These are phyloP conservation scores for Colletotrichum sansevieriae DNA, from an alignment of 2,329 filamentous ascomycete genomes.

Conservation along the genomic window DNA sequence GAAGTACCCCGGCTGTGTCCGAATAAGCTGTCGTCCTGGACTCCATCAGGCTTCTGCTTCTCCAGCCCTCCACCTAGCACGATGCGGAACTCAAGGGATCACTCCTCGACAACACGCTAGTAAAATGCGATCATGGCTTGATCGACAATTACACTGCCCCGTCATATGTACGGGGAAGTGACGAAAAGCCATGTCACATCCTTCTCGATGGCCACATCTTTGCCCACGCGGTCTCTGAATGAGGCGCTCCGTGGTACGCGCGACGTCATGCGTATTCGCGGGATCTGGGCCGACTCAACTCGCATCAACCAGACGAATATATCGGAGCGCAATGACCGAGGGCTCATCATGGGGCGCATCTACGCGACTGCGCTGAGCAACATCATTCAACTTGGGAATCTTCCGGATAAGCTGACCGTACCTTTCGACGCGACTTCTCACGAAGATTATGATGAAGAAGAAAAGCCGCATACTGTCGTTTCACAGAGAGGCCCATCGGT, in stretches of 20 bases:
- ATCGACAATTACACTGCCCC: constrained; percentile 41
- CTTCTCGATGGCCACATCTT: constrained; percentile 33
- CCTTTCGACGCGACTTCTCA: background rate
- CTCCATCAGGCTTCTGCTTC: constrained; percentile 8
- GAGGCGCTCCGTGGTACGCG: constrained; percentile 55
- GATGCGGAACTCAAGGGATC: constrained; percentile 30
- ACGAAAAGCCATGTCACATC: constrained; percentile 38
- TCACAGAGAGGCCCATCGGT: too few species aligned
- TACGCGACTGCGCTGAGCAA: constrained; percentile 43
- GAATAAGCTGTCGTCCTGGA: constrained; percentile 21
- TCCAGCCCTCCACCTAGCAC: constrained; percentile 14
- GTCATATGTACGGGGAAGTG: constrained; percentile 46
- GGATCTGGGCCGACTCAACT: constrained; percentile 50
- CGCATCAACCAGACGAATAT: constrained; percentile 49
- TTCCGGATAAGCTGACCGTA: background rate
- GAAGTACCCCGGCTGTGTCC: background rate
- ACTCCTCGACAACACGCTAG: constrained; percentile 27
- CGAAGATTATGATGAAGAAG: too few species aligned
- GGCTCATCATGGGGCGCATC: constrained; percentile 48
- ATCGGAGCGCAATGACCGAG: constrained; percentile 47
- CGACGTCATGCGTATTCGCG: constrained; percentile 48
- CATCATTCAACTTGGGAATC: constrained; percentile 25
- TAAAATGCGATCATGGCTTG: constrained; percentile 16
- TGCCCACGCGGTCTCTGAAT: background rate
- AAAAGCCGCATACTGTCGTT: too few species aligned